phyloP scores from a whole-genome alignment of 75 land plant species.

The Larix kaempferi region DNA sequence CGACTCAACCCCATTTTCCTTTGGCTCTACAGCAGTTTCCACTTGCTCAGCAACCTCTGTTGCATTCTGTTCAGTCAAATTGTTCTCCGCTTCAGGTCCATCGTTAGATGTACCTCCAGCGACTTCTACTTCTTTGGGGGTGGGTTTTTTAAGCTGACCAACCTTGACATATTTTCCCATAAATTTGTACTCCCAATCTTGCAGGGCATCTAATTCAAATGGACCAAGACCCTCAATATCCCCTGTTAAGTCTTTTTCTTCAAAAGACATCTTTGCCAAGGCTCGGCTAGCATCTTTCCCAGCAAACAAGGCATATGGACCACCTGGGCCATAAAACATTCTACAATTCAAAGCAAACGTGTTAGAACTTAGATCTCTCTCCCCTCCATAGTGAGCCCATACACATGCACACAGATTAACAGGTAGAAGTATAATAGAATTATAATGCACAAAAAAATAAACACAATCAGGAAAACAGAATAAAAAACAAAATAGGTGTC shows the following conservation, averaged over 20 bases:
- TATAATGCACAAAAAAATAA: too few relatives aligned
- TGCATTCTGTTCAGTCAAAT: neutral
- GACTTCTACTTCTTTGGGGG: conserved; percentile 15
- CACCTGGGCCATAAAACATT: conserved; percentile 94
- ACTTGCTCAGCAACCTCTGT: neutral
- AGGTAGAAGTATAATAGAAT: too few relatives aligned
- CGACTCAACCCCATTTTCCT: conserved; percentile 1
- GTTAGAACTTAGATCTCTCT: neutral
- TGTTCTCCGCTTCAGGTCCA: conserved; percentile 11
- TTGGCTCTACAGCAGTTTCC: neutral
- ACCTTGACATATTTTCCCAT: conserved; percentile 87
- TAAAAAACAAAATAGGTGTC: too few relatives aligned
- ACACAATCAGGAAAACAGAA: too few relatives aligned
- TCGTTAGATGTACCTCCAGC: conserved; percentile 5
- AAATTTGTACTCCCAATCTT: conserved; percentile 94
- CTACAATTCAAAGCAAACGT: conserved; percentile 25
- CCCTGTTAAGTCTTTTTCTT: conserved; percentile 76
- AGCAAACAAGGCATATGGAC: conserved; percentile 84
- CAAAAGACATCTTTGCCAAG: conserved; percentile 95
- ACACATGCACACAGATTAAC: too few relatives aligned
- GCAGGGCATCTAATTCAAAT: conserved; percentile 77
- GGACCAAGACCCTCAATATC: conserved; percentile 83
- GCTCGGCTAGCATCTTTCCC: conserved; percentile 94
- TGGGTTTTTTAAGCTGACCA: conserved; percentile 50
- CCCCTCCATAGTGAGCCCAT: too few relatives aligned